Evolutionary conservation across 805 yeast genomes (phyloP).

Genomic region (Metschnikowia arizonensis): DNA sequence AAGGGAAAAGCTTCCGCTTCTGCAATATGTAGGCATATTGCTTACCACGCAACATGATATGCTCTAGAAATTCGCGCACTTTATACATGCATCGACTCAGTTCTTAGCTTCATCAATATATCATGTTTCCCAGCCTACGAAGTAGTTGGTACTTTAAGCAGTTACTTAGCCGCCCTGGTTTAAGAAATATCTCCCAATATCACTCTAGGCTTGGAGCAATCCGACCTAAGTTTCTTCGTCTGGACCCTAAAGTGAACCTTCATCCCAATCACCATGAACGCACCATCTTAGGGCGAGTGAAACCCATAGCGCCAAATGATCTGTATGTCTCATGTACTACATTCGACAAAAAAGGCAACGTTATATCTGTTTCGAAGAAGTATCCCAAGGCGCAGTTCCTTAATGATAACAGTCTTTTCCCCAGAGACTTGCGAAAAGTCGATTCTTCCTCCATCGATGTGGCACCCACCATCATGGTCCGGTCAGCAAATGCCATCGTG

Average conservation of each 20-base stretch:
- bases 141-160: background rate
- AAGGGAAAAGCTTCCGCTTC: too few species aligned
- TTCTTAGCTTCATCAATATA: background rate
- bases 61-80: slow-evolving; percentile 1
- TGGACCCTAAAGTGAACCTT: background rate
- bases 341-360: slow-evolving; percentile 65
- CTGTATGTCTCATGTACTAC: slow-evolving; percentile 73
- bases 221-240: background rate
- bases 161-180: background rate
- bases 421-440: slow-evolving; percentile 82
- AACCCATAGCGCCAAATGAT: slow-evolving; percentile 47
- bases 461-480: slow-evolving; percentile 82
- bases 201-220: background rate
- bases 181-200: background rate
- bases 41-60: background rate
- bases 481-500: slow-evolving; percentile 68
- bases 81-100: background rate
- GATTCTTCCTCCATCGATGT: slow-evolving; percentile 73
- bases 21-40: too few species aligned
- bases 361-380: slow-evolving; percentile 64
- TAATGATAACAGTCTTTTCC: slow-evolving; percentile 66
- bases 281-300: slow-evolving; percentile 19
- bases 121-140: slow-evolving; percentile 1
- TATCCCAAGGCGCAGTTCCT: slow-evolving; percentile 72
- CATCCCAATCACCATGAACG: slow-evolving; percentile 5